Conservation (phyloP, 257 asterid genomes). For the Ophiorrhiza pumila region DNA sequence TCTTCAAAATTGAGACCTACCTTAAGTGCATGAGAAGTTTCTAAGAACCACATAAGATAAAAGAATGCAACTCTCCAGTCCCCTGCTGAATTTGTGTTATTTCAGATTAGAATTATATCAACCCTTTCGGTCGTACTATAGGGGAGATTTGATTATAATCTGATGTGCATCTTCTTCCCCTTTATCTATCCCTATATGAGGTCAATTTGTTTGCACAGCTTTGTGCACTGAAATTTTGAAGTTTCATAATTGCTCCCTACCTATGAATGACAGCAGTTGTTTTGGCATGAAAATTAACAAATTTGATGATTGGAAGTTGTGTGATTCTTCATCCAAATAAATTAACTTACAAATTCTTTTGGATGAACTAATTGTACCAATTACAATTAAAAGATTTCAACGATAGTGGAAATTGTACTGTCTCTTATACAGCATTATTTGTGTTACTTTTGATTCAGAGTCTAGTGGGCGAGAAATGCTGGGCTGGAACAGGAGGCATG, state of each 20-base stretch:
- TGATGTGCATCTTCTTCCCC: not conserved
- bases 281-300: not conserved
- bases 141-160: not conserved
- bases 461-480: constrained; percentile 46
- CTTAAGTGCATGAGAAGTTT: no score
- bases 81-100: not conserved
- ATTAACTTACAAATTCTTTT: not conserved
- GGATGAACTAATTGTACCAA: not conserved
- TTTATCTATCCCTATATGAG: not conserved
- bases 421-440: constrained; percentile 15
- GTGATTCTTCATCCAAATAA: not conserved
- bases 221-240: not conserved
- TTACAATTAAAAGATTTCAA: not conserved
- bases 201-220: not conserved
- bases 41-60: no score
- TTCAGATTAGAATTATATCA: not conserved
- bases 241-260: constrained; percentile 1
- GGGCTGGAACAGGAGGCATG: constrained; percentile 77
- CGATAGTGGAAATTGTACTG: not conserved
- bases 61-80: not conserved
- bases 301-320: not conserved
- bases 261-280: not conserved
- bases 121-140: not conserved
- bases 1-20: not conserved
- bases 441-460: constrained; percentile 39